Conservation (phyloP, 1,284 basidiomycete species). For the Paramarasmius palmivorus region DNA sequence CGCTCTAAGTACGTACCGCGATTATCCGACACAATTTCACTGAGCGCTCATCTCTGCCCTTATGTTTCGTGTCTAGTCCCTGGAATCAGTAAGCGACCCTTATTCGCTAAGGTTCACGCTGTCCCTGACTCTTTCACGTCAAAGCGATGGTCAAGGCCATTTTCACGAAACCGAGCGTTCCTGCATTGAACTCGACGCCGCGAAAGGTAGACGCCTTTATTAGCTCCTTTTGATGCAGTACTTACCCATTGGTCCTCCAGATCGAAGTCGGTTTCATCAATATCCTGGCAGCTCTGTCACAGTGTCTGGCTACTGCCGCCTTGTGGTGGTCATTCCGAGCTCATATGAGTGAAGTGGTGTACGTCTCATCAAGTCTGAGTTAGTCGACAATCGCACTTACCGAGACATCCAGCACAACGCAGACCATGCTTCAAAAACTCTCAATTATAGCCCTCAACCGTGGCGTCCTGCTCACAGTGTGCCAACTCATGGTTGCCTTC, state of each 20-base stretch:
- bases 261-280: slow-evolving; percentile 2
- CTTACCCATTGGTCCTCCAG: not conserved
- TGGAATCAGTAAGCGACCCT: not conserved
- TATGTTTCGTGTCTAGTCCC: not conserved
- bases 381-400: not conserved
- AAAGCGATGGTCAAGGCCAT: not conserved
- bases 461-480: not conserved
- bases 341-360: not conserved
- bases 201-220: too few species aligned
- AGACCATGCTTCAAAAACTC: not conserved
- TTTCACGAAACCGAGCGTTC: not conserved
- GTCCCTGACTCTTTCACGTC: not conserved
- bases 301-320: not conserved
- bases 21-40: not conserved
- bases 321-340: not conserved
- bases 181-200: too few species aligned
- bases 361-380: not conserved
- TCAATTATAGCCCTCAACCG: not conserved
- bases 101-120: not conserved
- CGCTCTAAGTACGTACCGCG: not conserved
- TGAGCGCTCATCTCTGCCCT: not conserved
- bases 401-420: not conserved
- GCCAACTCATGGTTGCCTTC: not conserved
- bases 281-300: slow-evolving; percentile 1
- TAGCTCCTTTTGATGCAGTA: too few species aligned